Evolutionary conservation across 1,284 basidiomycete species (phyloP).

Genomic region (Apiotrichum brassicae): DNA sequence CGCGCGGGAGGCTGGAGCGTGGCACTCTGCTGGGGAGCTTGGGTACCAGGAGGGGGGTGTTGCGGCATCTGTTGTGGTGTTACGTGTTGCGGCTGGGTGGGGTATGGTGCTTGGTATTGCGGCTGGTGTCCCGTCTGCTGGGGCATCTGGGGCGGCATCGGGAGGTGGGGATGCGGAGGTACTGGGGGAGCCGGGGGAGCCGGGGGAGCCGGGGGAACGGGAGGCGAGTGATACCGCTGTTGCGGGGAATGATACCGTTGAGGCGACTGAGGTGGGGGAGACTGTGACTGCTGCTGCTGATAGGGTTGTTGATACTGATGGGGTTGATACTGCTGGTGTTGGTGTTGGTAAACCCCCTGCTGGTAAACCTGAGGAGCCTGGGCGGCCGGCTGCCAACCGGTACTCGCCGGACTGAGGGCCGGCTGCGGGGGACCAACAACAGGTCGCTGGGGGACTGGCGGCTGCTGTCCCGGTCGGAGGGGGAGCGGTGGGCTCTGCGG

Average conservation of each 20-base stretch:
- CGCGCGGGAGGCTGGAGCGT: slow-evolving; percentile 11
- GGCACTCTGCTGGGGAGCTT: neutral
- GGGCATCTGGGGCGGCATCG: neutral
- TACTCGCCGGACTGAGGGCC: neutral
- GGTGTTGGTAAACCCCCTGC: neutral
- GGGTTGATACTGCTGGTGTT: neutral
- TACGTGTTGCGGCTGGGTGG: neutral
- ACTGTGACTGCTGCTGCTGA: slow-evolving; percentile 6
- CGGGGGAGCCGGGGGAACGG: too few species aligned
- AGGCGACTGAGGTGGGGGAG: too few species aligned
- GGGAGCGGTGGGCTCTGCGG: slow-evolving; percentile 10
- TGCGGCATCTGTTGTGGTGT: slow-evolving; percentile 1
- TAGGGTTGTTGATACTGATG: slow-evolving; percentile 3
- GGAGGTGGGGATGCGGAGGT: neutral
- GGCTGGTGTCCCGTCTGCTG: neutral
- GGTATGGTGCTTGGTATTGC: neutral
- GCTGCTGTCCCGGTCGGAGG: slow-evolving; percentile 16
- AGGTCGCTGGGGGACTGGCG: slow-evolving; percentile 17
- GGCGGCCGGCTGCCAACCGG: neutral
- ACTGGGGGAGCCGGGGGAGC: too few species aligned
- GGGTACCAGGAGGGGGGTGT: too few species aligned
- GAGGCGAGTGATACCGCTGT: too few species aligned
- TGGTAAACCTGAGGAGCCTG: neutral
- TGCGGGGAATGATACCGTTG: too few species aligned
- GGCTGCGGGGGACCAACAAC: neutral